Conservation (phyloP, 106 monocot genomes). For the Hemerocallis citrina region DNA sequence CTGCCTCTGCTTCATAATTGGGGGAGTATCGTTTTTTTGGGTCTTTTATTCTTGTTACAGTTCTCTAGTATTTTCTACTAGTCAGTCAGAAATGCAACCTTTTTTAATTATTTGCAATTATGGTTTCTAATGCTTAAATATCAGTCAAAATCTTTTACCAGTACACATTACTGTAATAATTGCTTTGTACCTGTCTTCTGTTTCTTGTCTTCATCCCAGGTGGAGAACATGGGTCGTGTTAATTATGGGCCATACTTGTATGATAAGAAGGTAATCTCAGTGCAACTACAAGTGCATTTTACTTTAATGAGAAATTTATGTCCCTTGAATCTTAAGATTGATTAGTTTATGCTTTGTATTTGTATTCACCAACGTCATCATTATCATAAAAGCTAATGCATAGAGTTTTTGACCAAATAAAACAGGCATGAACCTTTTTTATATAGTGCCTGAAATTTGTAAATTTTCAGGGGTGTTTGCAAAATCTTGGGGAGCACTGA, state of each 20-base stretch:
- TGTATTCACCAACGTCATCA: no score
- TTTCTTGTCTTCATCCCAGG: constrained; percentile 33
- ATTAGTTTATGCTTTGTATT: no score
- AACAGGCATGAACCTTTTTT: no score
- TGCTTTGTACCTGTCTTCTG: constrained; percentile 7
- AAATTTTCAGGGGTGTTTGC: no score
- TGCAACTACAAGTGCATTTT: background rate
- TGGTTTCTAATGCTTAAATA: background rate
- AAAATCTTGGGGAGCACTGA: no score
- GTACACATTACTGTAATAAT: background rate
- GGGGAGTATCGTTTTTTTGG: background rate
- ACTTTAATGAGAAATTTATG: no score
- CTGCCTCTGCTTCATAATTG: background rate
- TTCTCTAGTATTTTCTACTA: background rate
- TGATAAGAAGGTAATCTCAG: constrained; percentile 69
- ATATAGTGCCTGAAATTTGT: no score
- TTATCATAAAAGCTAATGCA: no score
- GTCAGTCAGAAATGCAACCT: background rate
- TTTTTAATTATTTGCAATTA: background rate
- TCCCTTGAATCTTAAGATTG: no score
- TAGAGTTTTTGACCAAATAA: no score
- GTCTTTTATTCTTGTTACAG: background rate
- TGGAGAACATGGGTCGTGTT: constrained; percentile 91
- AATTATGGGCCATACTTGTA: constrained; percentile 84
- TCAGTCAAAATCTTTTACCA: background rate